Evolutionary conservation across 1,139 yeast genomes (phyloP).

Genomic region (Taphrina communis): DNA sequence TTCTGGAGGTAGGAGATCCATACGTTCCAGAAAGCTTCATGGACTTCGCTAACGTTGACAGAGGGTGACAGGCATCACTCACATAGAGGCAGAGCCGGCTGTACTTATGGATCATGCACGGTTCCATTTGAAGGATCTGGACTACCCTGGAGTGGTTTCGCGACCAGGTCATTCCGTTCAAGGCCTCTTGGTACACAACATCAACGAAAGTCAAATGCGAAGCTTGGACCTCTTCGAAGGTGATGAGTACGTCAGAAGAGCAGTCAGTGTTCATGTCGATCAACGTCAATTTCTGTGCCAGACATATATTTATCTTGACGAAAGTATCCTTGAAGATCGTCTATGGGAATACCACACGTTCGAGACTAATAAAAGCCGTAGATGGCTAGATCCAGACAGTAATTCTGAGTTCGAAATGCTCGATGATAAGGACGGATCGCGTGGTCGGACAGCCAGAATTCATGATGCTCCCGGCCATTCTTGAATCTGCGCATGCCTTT

Average conservation of each 20-base stretch:
- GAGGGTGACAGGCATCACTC: conserved; percentile 9
- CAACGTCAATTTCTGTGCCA: conserved; percentile 10
- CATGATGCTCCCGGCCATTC: too few relatives aligned
- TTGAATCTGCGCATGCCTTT: too few relatives aligned
- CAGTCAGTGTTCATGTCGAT: conserved; percentile 10
- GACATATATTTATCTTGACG: conserved; percentile 22
- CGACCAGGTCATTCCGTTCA: conserved; percentile 12
- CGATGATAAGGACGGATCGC: conserved; percentile 15
- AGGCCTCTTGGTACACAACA: conserved; percentile 26
- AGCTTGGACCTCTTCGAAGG: conserved; percentile 40
- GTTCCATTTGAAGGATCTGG: conserved; percentile 24
- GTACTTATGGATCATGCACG: conserved; percentile 26
- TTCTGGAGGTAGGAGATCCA: conserved; percentile 18
- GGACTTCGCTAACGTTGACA: neutral
- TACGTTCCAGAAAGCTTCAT: neutral
- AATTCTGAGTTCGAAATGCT: conserved; percentile 28
- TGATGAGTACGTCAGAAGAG: conserved; percentile 29
- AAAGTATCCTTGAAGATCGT: neutral
- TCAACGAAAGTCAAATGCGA: neutral
- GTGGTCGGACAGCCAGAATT: conserved; percentile 11
- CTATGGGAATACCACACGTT: conserved; percentile 33
- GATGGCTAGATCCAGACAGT: conserved; percentile 23
- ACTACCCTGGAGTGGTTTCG: conserved; percentile 35
- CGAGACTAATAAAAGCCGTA: conserved; percentile 12
- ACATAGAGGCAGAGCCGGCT: conserved; percentile 5